A percentile compares a stretch with the other conserved stretches of the same genome.
Evolutionary conservation across 2,329 filamentous ascomycete species (phyloP).

Genomic region (Colletotrichum paranaense): DNA sequence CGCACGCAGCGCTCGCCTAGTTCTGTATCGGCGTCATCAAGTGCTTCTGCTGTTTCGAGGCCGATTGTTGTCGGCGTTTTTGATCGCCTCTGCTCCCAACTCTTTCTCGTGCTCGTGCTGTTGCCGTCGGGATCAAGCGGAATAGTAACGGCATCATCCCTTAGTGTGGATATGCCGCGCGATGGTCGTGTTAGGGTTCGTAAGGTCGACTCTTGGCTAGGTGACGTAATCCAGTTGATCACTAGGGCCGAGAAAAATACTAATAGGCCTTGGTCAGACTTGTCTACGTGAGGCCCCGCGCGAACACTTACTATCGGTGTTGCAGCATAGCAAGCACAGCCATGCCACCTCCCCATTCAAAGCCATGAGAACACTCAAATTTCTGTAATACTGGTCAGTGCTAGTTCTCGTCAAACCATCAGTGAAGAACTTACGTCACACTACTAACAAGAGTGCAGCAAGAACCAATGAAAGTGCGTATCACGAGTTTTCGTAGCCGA

Average conservation of each 20-base stretch:
- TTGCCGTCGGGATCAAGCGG: slow-evolving; percentile 22
- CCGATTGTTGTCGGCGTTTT: slow-evolving; percentile 1
- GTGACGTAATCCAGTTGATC: slow-evolving; percentile 30
- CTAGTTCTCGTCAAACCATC: not conserved
- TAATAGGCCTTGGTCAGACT: not conserved
- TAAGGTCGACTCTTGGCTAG: slow-evolving; percentile 22
- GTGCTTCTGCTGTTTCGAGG: not conserved
- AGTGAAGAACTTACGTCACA: slow-evolving; percentile 1
- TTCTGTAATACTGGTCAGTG: not conserved
- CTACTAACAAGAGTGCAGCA: slow-evolving; percentile 23
- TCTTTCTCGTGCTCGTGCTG: slow-evolving; percentile 4
- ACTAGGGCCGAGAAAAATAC: slow-evolving; percentile 27
- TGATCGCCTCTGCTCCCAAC: slow-evolving; percentile 8
- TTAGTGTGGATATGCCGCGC: not conserved
- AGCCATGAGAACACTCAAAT: slow-evolving; percentile 5
- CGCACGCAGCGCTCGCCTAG: not conserved
- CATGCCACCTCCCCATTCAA: slow-evolving; percentile 27
- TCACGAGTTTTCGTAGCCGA: slow-evolving; percentile 18
- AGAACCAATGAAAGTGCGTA: slow-evolving; percentile 28
- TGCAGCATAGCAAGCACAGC: slow-evolving; percentile 28
- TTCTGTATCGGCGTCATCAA: not conserved
- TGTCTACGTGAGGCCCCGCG: fast-evolving
- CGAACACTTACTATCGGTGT: slow-evolving; percentile 17
- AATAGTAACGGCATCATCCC: slow-evolving; percentile 5
- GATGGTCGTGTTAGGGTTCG: slow-evolving; percentile 20